Evolutionary conservation across 202 grass and related monocot species (phyloP), one percentile per base, ranked within the genome.

Genomic region (Panicum virgatum): DNA sequence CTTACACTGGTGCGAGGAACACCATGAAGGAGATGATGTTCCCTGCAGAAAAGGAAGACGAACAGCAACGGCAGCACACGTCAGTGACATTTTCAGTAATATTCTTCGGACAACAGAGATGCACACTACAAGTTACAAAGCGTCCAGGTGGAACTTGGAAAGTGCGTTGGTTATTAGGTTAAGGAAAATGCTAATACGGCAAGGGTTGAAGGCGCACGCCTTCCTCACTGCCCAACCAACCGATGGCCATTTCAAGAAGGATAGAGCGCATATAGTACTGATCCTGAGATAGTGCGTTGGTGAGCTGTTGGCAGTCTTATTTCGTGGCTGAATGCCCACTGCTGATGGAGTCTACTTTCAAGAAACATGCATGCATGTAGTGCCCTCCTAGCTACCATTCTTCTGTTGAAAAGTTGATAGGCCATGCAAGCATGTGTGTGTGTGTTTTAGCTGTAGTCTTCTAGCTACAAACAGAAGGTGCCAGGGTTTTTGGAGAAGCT

Each of bases 11-110:
- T 0, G 92, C 91, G 2, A 97, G 88, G 62, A 90, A 94, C 45
- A 97, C 94, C 75, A 91, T 62, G 86, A 94, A 94, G 53, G 94
- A 97, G 64, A 97, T 88, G 78, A 97, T 73, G 75, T 94, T 97
- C 14, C 94, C 94, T 97, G 92, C 79, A 92, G 56, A 27, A 44
- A 62, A 52, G 39, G 37, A 48, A 68, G 37, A 39, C 54, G n/a
- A 69, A 83, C 0, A 76, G n/a, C 50, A 27, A 2, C 3, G 29
- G 50, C 59, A 62, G 7, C 9, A 57, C 66, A 6, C 62, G 59
- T 76, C 77, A 81, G 53, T 69, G 26, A 20, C 38, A 72, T 62
- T 44, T 68, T 20, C 75, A 78, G 57, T 18, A 75, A 75, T 19
- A 61, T 14, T 22, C 47, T 47, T 3, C 10, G 9, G 7, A 6